Conservation (phyloP, 176 grass and related monocot species). For the Puccinellia tenuiflora region DNA sequence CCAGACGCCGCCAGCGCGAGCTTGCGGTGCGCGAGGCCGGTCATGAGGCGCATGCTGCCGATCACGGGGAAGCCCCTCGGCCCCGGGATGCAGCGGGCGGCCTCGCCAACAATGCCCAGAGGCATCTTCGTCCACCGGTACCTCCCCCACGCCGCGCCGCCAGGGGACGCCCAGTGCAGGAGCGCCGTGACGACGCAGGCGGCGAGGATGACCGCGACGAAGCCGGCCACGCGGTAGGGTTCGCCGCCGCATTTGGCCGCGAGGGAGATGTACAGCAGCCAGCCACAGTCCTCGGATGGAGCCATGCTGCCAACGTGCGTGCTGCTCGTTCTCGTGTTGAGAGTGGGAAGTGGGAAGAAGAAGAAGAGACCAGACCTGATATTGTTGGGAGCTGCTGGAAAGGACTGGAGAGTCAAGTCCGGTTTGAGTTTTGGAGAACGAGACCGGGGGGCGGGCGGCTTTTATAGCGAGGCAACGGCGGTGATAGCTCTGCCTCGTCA, state of each 20-base stretch:
- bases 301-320: constrained; percentile 34
- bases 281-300: constrained; percentile 32
- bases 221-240: constrained; percentile 19
- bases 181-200: constrained; percentile 33
- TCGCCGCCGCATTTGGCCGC: constrained; percentile 56
- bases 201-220: neutral
- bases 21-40: constrained; percentile 72
- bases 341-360: constrained; percentile 6
- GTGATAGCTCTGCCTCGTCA: no score
- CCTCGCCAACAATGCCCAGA: neutral
- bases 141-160: constrained; percentile 70
- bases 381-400: neutral
- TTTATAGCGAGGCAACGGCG: no score
- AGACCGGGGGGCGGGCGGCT: neutral
- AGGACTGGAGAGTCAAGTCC: neutral
- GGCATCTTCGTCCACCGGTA: constrained; percentile 42
- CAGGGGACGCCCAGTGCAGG: constrained; percentile 53
- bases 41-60: constrained; percentile 68
- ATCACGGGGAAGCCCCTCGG: constrained; percentile 52
- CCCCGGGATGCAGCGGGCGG: constrained; percentile 33
- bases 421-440: neutral
- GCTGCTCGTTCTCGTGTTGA: neutral
- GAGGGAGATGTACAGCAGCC: constrained; percentile 58
- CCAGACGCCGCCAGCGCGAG: constrained; percentile 24
- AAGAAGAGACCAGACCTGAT: neutral